phyloP scores from a whole-genome alignment of 495 filamentous ascomycete genomes.

The Neurospora sp. region DNA sequence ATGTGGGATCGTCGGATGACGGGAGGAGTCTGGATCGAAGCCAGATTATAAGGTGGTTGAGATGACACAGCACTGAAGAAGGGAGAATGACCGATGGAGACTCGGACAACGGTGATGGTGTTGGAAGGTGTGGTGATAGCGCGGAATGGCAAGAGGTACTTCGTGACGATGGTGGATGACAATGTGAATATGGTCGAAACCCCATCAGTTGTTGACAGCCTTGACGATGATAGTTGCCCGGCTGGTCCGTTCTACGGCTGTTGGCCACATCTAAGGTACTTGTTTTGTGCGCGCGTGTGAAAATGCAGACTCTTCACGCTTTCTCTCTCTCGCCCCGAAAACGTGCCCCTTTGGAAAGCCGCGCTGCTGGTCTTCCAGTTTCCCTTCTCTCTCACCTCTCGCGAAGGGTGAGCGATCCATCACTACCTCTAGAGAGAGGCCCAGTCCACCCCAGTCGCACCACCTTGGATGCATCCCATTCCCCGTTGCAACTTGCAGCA shows the following conservation, averaged over 20 bases:
- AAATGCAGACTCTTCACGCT: slow-evolving; percentile 24
- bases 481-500: slow-evolving; percentile 25
- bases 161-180: background rate
- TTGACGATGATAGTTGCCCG: background rate
- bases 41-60: background rate
- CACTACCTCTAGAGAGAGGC: background rate
- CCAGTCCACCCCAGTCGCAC: slow-evolving; percentile 9
- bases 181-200: background rate
- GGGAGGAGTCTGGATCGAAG: background rate
- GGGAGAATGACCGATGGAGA: background rate
- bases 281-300: slow-evolving; percentile 17
- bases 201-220: slow-evolving; percentile 9
- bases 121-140: background rate
- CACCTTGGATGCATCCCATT: background rate
- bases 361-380: background rate
- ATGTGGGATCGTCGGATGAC: slow-evolving; percentile 3
- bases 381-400: slow-evolving; percentile 20
- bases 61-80: background rate
- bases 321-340: slow-evolving; percentile 9
- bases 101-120: background rate
- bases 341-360: background rate
- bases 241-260: slow-evolving; percentile 14
- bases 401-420: slow-evolving; percentile 27
- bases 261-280: slow-evolving; percentile 22
- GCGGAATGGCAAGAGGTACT: background rate